Evolutionary conservation across 331 rosid species (phyloP).

Genomic region (Quercus lobata): DNA sequence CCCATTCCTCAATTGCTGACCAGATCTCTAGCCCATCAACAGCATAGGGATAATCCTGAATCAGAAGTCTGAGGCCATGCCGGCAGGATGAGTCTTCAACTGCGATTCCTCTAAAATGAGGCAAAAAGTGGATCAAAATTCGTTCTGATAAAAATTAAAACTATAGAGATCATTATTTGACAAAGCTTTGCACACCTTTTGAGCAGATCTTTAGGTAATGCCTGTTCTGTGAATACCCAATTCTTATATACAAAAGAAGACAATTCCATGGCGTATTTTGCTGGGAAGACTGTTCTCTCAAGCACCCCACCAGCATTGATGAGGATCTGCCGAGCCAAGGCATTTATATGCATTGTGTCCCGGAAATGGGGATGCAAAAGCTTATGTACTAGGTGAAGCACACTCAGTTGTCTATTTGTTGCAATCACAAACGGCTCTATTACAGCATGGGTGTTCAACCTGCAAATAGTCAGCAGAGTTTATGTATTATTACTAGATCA

Average conservation of each 20-base stretch:
- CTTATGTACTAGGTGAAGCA: slow-evolving; percentile 78
- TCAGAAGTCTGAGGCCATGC: slow-evolving; percentile 67
- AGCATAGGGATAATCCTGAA: slow-evolving; percentile 87
- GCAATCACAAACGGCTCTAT: slow-evolving; percentile 96
- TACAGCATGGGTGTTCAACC: slow-evolving; percentile 87
- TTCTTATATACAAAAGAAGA: slow-evolving; percentile 59
- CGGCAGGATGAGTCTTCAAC: slow-evolving; percentile 45
- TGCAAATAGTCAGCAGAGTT: slow-evolving; percentile 20
- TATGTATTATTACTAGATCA: not conserved
- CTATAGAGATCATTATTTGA: not conserved
- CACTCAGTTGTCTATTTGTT: slow-evolving; percentile 73
- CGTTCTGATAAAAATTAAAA: not conserved
- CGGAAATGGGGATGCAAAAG: slow-evolving; percentile 81
- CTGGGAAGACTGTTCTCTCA: slow-evolving; percentile 93
- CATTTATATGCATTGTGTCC: slow-evolving; percentile 95
- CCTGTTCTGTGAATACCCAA: slow-evolving; percentile 83
- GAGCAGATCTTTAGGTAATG: slow-evolving; percentile 72
- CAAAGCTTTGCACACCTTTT: slow-evolving; percentile 50
- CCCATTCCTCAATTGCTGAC: slow-evolving; percentile 86
- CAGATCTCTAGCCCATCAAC: slow-evolving; percentile 91
- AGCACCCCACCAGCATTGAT: slow-evolving; percentile 85
- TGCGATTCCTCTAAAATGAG: slow-evolving; percentile 68
- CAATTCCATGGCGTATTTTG: slow-evolving; percentile 79
- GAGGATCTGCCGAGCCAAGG: slow-evolving; percentile 83
- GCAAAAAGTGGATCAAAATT: not conserved